Evolutionary conservation across 2,329 filamentous ascomycete species (phyloP).

Genomic region (Lachnellula hyalina): DNA sequence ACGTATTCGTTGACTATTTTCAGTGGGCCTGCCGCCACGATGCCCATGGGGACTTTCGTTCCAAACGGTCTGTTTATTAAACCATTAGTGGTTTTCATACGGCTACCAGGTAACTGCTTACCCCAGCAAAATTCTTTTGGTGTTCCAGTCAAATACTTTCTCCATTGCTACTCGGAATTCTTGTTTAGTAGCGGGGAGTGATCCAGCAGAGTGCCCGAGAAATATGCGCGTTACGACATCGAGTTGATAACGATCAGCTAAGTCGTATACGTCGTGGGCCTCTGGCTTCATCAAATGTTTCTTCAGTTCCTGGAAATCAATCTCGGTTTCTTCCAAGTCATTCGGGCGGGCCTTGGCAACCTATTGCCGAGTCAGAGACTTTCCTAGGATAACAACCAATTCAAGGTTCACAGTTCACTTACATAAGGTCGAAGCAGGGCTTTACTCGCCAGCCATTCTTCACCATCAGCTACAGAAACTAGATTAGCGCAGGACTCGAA

Average conservation of each 20-base stretch:
- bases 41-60: not conserved
- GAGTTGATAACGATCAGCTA: slow-evolving; percentile 5
- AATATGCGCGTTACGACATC: slow-evolving; percentile 7
- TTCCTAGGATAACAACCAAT: no score
- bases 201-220: slow-evolving; percentile 5
- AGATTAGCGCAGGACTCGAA: not conserved
- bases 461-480: slow-evolving; percentile 1
- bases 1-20: not conserved
- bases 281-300: not conserved
- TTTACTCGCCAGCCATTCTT: not conserved
- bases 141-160: slow-evolving; percentile 1
- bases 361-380: not conserved
- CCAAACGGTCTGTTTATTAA: not conserved
- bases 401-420: not conserved
- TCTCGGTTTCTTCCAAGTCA: slow-evolving; percentile 4
- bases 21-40: not conserved
- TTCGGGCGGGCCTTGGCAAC: slow-evolving; percentile 1
- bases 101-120: not conserved
- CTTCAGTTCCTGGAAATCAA: slow-evolving; percentile 3
- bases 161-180: slow-evolving; percentile 7
- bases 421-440: not conserved
- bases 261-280: slow-evolving; percentile 7
- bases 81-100: not conserved
- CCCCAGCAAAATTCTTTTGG: slow-evolving; percentile 2
- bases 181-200: slow-evolving; percentile 1